Evolutionary conservation across 2,329 filamentous ascomycete species (phyloP).

Genomic region (Drechslera avenae): DNA sequence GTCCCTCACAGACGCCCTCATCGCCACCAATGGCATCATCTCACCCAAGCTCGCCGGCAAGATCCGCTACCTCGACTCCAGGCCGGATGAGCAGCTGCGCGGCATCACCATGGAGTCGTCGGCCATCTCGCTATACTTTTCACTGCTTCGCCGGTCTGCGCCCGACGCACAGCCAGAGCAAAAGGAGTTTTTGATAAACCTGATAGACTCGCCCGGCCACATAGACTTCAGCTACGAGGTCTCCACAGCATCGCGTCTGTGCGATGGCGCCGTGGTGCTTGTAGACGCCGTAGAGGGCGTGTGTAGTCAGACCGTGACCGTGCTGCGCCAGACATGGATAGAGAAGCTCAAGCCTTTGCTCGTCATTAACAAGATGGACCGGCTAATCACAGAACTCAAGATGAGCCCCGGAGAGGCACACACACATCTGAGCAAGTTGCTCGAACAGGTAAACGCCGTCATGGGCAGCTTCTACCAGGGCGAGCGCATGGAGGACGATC

Average conservation of each 20-base stretch:
- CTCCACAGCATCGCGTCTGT: conserved; percentile 90
- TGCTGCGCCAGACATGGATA: conserved; percentile 90
- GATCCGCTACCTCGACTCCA: conserved; percentile 94
- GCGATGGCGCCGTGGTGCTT: conserved; percentile 90
- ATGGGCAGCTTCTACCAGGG: conserved; percentile 97
- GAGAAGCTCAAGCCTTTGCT: conserved; percentile 94
- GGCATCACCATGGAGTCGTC: conserved; percentile 99
- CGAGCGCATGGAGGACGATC: conserved; percentile 96
- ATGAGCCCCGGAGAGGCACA: conserved; percentile 92
- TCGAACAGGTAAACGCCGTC: conserved; percentile 97
- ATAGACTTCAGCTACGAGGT: conserved; percentile 99
- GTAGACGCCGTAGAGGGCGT: conserved; percentile 98
- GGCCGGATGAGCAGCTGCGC: conserved; percentile 91
- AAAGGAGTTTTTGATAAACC: conserved; percentile 92
- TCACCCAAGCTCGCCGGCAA: conserved; percentile 97
- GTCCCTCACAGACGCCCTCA: conserved; percentile 90
- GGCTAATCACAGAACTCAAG: conserved; percentile 89
- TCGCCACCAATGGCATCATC: conserved; percentile 99
- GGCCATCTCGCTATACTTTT: conserved; percentile 95
- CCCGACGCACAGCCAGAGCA: conserved; percentile 71
- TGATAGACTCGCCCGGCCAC: conserved; percentile 97
- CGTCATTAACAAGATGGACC: conserved; percentile 98
- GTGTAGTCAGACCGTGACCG: conserved; percentile 97
- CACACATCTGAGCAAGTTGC: conserved; percentile 81
- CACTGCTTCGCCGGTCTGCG: conserved; percentile 76